phyloP scores from a whole-genome alignment of 2,329 filamentous ascomycete species.

The Neonectria coccinea region DNA sequence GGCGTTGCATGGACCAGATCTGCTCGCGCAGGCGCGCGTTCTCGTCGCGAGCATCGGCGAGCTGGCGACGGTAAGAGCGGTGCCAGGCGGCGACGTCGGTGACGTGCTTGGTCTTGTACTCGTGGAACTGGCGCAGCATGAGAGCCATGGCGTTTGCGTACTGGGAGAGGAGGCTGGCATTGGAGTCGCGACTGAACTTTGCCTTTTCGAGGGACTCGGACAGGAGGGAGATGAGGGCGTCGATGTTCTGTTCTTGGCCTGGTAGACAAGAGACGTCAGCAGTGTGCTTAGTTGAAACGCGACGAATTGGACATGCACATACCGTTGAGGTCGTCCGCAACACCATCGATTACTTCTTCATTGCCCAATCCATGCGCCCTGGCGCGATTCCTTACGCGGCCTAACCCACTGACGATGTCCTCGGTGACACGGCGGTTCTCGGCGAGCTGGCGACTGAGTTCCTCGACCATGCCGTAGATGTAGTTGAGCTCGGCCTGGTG shows the following conservation, averaged over 20 bases:
- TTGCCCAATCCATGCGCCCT: slow-evolving; percentile 65
- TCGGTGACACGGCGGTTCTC: slow-evolving; percentile 72
- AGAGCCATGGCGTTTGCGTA: slow-evolving; percentile 68
- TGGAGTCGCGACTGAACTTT: slow-evolving; percentile 70
- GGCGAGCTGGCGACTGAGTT: slow-evolving; percentile 71
- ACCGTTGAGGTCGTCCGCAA: slow-evolving; percentile 69
- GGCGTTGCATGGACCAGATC: slow-evolving; percentile 74
- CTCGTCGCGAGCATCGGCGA: slow-evolving; percentile 73
- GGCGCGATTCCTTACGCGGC: slow-evolving; percentile 69
- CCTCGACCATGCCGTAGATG: slow-evolving; percentile 76
- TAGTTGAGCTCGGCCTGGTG: slow-evolving; percentile 77
- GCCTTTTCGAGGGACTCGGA: slow-evolving; percentile 72
- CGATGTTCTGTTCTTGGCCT: slow-evolving; percentile 71
- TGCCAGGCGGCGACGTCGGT: slow-evolving; percentile 73
- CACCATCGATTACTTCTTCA: slow-evolving; percentile 67
- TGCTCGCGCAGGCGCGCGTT: slow-evolving; percentile 72
- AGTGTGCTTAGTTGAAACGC: not conserved
- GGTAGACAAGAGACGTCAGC: slow-evolving; percentile 16
- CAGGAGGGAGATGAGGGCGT: slow-evolving; percentile 70
- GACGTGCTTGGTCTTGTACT: slow-evolving; percentile 73
- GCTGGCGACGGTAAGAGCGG: slow-evolving; percentile 72
- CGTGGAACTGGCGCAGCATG: slow-evolving; percentile 73
- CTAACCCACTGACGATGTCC: slow-evolving; percentile 72
- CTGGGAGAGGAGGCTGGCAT: slow-evolving; percentile 67
- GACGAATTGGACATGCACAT: slow-evolving; percentile 33